phyloP scores from a whole-genome alignment of 2,329 filamentous ascomycete genomes.

The Fusarium sp. region DNA sequence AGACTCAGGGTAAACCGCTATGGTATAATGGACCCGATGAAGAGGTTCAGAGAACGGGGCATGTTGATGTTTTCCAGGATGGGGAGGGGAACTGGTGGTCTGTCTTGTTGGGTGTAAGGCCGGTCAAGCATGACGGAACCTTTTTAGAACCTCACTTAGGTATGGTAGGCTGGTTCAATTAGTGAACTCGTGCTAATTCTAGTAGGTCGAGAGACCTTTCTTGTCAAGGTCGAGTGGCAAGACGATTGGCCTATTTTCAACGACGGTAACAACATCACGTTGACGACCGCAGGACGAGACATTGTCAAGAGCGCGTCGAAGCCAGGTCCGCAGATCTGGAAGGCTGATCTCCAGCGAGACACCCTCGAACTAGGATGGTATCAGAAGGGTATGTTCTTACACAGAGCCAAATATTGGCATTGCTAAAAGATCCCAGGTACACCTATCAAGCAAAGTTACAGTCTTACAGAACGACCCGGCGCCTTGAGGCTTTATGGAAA shows the following conservation, averaged over 20 bases:
- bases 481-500: constrained; percentile 62
- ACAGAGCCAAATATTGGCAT: rapidly evolving
- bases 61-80: constrained; percentile 44
- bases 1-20: constrained; percentile 48
- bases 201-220: constrained; percentile 41
- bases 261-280: constrained; percentile 37
- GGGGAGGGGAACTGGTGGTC: constrained; percentile 41
- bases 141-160: constrained; percentile 42
- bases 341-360: constrained; percentile 26
- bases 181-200: constrained; percentile 1
- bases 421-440: constrained; percentile 31
- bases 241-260: constrained; percentile 45
- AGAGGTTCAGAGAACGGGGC: constrained; percentile 57
- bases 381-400: constrained; percentile 37
- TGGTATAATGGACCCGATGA: constrained; percentile 57
- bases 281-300: constrained; percentile 31
- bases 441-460: constrained; percentile 53
- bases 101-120: constrained; percentile 39
- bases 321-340: constrained; percentile 6
- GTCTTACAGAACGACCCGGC: constrained; percentile 56
- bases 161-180: not conserved
- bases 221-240: constrained; percentile 43
- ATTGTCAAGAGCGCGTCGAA: not conserved
- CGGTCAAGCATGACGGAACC: constrained; percentile 9
- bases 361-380: constrained; percentile 43